Conservation (phyloP, 2,329 filamentous ascomycete genomes). For the Aspergillus bombycis region DNA sequence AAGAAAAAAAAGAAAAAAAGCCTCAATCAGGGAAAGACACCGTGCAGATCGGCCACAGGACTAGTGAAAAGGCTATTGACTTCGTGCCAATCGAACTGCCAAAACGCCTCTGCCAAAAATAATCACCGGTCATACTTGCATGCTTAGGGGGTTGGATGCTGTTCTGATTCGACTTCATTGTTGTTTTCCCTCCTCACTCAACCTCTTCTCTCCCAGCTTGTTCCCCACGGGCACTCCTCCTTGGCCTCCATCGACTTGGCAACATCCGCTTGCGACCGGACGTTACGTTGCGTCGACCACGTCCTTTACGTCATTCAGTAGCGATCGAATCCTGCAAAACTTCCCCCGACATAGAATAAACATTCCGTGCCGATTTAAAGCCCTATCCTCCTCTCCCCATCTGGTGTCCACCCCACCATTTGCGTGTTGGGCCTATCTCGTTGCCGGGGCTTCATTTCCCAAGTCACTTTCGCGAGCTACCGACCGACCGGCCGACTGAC, state of each 20-base stretch:
- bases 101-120: slow-evolving; percentile 5
- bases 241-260: slow-evolving; percentile 14
- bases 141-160: slow-evolving; percentile 1
- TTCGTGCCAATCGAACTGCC: not conserved
- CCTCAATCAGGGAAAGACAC: not conserved
- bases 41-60: slow-evolving; percentile 4
- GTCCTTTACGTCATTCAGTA: slow-evolving; percentile 19
- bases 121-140: slow-evolving; percentile 9
- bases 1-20: not conserved
- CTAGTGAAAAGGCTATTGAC: slow-evolving; percentile 2
- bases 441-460: slow-evolving; percentile 13
- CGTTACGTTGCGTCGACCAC: slow-evolving; percentile 11
- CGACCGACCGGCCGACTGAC: slow-evolving; percentile 13
- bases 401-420: slow-evolving; percentile 10
- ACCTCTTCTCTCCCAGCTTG: not conserved
- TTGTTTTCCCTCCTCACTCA: not conserved
- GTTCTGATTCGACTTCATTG: slow-evolving; percentile 1
- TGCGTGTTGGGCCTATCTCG: slow-evolving; percentile 11
- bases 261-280: slow-evolving; percentile 14
- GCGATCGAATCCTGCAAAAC: slow-evolving; percentile 10
- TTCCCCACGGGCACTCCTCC: slow-evolving; percentile 3
- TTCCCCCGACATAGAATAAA: not conserved
- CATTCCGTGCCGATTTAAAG: not conserved
- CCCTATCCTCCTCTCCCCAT: slow-evolving; percentile 1
- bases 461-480: slow-evolving; percentile 8